Percentiles rank a stretch among this genome's conserved stretches.
Evolutionary conservation across 108 stramenopile species (phyloP).

Genomic region (Cyclostephanos invisitatus): DNA sequence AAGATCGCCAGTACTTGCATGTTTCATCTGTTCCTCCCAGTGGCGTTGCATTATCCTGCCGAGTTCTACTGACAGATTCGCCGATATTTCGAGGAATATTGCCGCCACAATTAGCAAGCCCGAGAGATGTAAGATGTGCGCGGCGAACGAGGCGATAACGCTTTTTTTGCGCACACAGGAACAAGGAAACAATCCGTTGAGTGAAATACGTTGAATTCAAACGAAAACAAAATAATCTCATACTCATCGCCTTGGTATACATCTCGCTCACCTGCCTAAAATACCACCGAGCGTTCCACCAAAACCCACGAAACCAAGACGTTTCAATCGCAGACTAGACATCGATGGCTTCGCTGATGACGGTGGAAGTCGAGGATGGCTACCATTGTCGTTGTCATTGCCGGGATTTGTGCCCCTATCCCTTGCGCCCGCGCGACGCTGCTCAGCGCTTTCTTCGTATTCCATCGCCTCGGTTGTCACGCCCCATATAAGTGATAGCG

Average conservation of each 20-base stretch:
- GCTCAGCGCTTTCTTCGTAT: constrained; percentile 83
- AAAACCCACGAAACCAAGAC: constrained; percentile 81
- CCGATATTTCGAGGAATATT: constrained; percentile 71
- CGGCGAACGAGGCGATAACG: constrained; percentile 70
- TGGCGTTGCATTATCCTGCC: constrained; percentile 87
- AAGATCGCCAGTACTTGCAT: constrained; percentile 63
- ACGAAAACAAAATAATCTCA: no score
- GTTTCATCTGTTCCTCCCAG: constrained; percentile 82
- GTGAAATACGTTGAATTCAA: neutral
- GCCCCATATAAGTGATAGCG: constrained; percentile 83
- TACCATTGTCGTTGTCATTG: constrained; percentile 17
- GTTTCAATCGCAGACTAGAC: constrained; percentile 59
- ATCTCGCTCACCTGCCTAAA: constrained; percentile 63
- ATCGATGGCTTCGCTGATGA: constrained; percentile 14
- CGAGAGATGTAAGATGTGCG: constrained; percentile 67
- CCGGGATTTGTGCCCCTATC: constrained; percentile 16
- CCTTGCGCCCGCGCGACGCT: constrained; percentile 24
- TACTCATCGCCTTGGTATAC: neutral
- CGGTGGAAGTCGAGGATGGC: neutral
- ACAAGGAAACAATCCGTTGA: constrained; percentile 1
- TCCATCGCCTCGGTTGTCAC: constrained; percentile 92
- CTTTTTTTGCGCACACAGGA: constrained; percentile 31
- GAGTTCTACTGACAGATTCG: constrained; percentile 79
- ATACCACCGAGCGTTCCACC: constrained; percentile 89
- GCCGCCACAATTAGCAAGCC: constrained; percentile 78